These are phyloP conservation scores for Metschnikowia dekortorum DNA, from an alignment of 805 yeast genomes.

Conservation along the genomic window DNA sequence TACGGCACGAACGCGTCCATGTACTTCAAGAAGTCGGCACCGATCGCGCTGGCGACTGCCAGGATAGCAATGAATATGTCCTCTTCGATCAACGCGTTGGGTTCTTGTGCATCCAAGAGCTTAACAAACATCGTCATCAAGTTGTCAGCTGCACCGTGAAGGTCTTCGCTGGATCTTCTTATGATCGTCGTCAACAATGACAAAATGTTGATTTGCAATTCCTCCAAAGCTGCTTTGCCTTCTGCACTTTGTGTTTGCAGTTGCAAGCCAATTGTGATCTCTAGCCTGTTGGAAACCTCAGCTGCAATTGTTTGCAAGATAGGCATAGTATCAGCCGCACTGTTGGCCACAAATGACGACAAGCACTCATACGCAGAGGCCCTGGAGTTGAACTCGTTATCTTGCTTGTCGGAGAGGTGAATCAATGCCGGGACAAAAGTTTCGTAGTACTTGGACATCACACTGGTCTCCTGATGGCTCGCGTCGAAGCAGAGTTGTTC, in stretches of 20 bases:
- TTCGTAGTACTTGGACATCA: constrained; percentile 71
- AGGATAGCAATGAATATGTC: constrained; percentile 91
- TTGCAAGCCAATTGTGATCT: constrained; percentile 55
- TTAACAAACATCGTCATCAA: constrained; percentile 80
- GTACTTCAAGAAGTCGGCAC: constrained; percentile 64
- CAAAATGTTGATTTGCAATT: constrained; percentile 77
- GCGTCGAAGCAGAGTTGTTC: constrained; percentile 71
- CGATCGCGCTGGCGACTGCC: constrained; percentile 80
- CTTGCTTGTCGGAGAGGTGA: constrained; percentile 62
- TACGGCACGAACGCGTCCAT: constrained; percentile 82
- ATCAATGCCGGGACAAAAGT: constrained; percentile 66
- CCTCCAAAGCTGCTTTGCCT: constrained; percentile 75
- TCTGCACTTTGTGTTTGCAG: constrained; percentile 60
- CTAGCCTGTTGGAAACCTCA: constrained; percentile 69
- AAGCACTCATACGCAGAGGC: constrained; percentile 97
- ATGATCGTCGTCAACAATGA: constrained; percentile 78
- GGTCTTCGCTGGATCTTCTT: constrained; percentile 70
- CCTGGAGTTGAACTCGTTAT: constrained; percentile 82
- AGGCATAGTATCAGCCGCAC: constrained; percentile 66
- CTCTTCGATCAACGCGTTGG: constrained; percentile 83
- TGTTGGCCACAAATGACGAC: constrained; percentile 71
- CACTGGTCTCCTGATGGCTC: constrained; percentile 46
- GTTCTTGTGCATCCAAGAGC: constrained; percentile 54
- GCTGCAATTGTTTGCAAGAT: constrained; percentile 69
- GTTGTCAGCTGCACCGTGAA: constrained; percentile 66